Base-by-base conservation (phyloP, 2,329 filamentous ascomycete species). In the Fulvia fulva region DNA sequence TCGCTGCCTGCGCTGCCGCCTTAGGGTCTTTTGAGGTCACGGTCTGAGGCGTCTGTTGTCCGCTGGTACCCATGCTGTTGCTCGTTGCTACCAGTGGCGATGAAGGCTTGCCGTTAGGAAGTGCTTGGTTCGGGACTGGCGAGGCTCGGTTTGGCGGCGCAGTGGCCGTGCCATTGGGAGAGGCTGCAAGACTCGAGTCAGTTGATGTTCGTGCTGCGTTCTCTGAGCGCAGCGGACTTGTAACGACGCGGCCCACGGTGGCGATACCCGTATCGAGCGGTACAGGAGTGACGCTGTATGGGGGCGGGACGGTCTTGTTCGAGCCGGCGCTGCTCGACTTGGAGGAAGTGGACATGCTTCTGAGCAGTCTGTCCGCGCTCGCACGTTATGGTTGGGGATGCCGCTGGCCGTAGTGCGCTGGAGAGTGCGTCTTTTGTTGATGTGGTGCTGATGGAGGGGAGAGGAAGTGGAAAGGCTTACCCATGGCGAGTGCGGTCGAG, bases 1-100 rank as follows among this genome's bases (percentile, higher is more conserved):
- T 75, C 53, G 77, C 75, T 66, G 78, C 72, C 68, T 78, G 71
- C 56, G 80, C 75, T 60, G 79, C 77, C 60, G 75, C 74, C 71
- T 87, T 87, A 58, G 84, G 84, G 70, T 87, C 83, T 74, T 83
- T 86, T 53, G 84, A 86, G 72, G 78, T 82, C 68, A 87, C 81
- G 25, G 84, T 87, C 72, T 86, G 84, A 25, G 77, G 77, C 23
- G 65, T 65, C 63, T 76, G 75, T 53, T 75, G 75, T 64, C 76
- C 75, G 58, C 79, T 80, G 67, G 77, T 78, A 62, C 73, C 69
- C 78, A 84, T 81, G 46, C 80, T 77, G 72, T 81, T 84, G 74
- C 79, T 83, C 70, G 80, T 80, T 68, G 85, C 81, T 65, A 83
- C 81, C 67, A 79, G 78, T 58, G 82, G 82, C 63, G 82, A 80